Evolutionary conservation across 805 yeast species (phyloP), one percentile per base, ranked within the genome.

Genomic region (Ogataea pilisensis): DNA sequence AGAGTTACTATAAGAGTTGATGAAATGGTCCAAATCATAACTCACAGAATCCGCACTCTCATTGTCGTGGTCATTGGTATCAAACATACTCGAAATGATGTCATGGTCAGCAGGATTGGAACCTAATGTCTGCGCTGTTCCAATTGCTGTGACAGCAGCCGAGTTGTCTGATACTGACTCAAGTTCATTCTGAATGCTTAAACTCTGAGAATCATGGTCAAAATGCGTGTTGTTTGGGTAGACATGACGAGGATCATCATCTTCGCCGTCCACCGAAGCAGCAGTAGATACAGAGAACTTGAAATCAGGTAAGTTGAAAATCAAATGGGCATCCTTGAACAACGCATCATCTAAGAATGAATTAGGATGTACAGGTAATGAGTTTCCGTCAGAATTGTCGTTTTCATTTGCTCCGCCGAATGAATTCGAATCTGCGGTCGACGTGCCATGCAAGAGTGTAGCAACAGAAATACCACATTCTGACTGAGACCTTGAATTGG

Each of bases 401-500:
- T 34, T 21, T 7, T 12, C 31, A n/a, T n/a, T n/a, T n/a, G n/a
- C n/a, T n/a, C n/a, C n/a, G n/a, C n/a, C n/a, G n/a, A n/a, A 16
- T 34, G 17, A n/a, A n/a, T n/a, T n/a, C n/a, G n/a, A n/a, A n/a
- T n/a, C n/a, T n/a, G n/a, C n/a, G n/a, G n/a, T n/a, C n/a, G n/a
- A n/a, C n/a, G n/a, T n/a, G n/a, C n/a, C n/a, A n/a, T n/a, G n/a
- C n/a, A n/a, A n/a, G n/a, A n/a, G n/a, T n/a, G n/a, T 11, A 19
- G 42, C 25, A 12, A 37, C 14, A 7, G 30, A 27, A n/a, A 27
- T 14, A 3, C 43, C 52, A 29, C 48, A 48, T 37, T 43, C 49
- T n/a, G 54, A 51, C 38, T 43, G 51, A 8, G 51, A 50, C 29
- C 51, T 37, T 16, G 57, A 53, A 33, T 17, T 38, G 31, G 47